These are phyloP conservation scores for Pisolithus microcarpus DNA, from an alignment of 768 basidiomycete species.

Conservation along the genomic window DNA sequence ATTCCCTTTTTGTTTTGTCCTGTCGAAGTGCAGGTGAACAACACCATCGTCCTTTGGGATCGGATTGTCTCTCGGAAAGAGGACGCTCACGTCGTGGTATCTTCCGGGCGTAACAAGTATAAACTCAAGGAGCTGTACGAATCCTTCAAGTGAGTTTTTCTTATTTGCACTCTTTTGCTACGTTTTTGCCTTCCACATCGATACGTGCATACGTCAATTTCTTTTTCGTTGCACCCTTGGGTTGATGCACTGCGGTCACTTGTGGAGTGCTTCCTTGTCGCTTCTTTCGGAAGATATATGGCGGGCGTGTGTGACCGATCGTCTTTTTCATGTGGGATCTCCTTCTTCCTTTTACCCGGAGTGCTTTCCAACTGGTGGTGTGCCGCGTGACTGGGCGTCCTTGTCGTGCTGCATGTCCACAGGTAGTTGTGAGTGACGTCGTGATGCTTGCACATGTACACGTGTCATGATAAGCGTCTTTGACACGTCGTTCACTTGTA, in stretches of 20 bases:
- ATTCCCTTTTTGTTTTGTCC: background rate
- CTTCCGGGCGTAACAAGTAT: constrained; percentile 70
- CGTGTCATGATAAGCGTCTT: background rate
- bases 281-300: too few relatives aligned
- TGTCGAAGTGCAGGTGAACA: constrained; percentile 42
- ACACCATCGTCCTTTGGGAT: constrained; percentile 88
- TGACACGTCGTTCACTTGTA: background rate
- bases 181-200: background rate
- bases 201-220: too few relatives aligned
- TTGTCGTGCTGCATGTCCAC: too few relatives aligned
- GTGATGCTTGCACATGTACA: background rate
- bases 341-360: too few relatives aligned
- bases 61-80: constrained; percentile 78
- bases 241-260: background rate
- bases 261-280: too few relatives aligned
- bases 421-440: too few relatives aligned
- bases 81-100: constrained; percentile 51
- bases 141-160: constrained; percentile 58
- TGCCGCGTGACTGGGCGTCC: too few relatives aligned
- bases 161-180: constrained; percentile 1
- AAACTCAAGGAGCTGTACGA: constrained; percentile 67
- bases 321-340: too few relatives aligned
- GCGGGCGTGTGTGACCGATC: too few relatives aligned
- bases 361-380: too few relatives aligned
- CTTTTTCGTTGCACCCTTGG: too few relatives aligned